phyloP scores from a whole-genome alignment of 176 grass and related monocot genomes.

The Poa pratensis region DNA sequence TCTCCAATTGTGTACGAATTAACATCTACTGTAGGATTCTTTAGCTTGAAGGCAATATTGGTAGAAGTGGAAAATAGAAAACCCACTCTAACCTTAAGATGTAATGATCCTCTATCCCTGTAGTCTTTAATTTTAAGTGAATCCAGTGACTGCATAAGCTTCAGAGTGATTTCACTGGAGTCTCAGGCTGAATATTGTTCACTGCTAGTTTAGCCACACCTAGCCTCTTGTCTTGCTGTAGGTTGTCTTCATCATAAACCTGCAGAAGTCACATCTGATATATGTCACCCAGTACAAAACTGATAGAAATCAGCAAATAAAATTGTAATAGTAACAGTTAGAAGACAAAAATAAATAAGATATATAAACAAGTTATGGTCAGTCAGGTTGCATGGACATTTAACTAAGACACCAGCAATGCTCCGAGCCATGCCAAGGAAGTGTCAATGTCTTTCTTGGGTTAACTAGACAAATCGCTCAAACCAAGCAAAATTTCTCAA shows the following conservation, averaged over 20 bases:
- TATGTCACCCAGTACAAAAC: slow-evolving; percentile 10
- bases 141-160: slow-evolving; percentile 75
- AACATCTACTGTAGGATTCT: slow-evolving; percentile 29
- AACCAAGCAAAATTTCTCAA: too few species aligned
- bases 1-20: not conserved
- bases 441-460: not conserved
- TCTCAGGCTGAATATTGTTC: slow-evolving; percentile 60
- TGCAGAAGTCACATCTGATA: slow-evolving; percentile 43
- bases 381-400: not conserved
- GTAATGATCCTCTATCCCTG: slow-evolving; percentile 84
- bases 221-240: slow-evolving; percentile 78
- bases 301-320: slow-evolving; percentile 10
- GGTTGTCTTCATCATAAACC: slow-evolving; percentile 89
- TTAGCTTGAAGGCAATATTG: slow-evolving; percentile 31
- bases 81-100: slow-evolving; percentile 62
- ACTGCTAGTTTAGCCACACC: slow-evolving; percentile 73
- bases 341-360: not conserved
- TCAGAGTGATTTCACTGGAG: slow-evolving; percentile 65
- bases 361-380: not conserved
- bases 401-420: not conserved
- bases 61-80: slow-evolving; percentile 26
- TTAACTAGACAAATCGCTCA: slow-evolving; percentile 1
- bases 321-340: slow-evolving; percentile 1
- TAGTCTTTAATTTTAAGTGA: slow-evolving; percentile 78
- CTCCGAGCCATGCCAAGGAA: slow-evolving; percentile 17